phyloP scores from a whole-genome alignment of 202 grass and related monocot species.

The Digitaria exilis region DNA sequence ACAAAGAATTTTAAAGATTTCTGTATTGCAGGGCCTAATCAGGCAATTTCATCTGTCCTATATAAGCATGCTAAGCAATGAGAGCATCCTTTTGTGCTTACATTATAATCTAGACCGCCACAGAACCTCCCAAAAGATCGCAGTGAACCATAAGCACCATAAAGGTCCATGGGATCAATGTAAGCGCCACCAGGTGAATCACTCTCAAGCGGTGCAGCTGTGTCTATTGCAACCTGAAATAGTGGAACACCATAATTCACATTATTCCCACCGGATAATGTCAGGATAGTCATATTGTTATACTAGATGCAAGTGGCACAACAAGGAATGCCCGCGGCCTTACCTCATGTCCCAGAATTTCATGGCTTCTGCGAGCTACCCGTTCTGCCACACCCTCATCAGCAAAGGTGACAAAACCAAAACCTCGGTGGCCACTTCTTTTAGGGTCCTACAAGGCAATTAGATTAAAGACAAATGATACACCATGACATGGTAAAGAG shows the following conservation, averaged over 20 bases:
- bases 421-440: conserved; percentile 86
- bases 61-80: conserved; percentile 7
- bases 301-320: neutral
- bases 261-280: neutral
- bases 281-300: neutral
- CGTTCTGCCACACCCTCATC: conserved; percentile 86
- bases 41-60: neutral
- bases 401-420: conserved; percentile 94
- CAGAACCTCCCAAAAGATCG: conserved; percentile 73
- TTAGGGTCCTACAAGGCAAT: conserved; percentile 68
- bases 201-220: conserved; percentile 71
- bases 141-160: conserved; percentile 75
- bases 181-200: conserved; percentile 45
- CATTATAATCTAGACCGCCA: conserved; percentile 67
- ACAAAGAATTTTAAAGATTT: neutral
- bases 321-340: neutral
- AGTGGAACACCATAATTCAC: neutral
- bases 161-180: conserved; percentile 69
- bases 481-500: neutral
- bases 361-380: conserved; percentile 79
- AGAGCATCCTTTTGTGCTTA: conserved; percentile 33
- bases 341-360: conserved; percentile 93
- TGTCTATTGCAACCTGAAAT: conserved; percentile 87
- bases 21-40: neutral
- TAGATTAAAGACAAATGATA: conserved; percentile 7